These are phyloP conservation scores for Harringtonia aguacate DNA, from an alignment of 2,329 filamentous ascomycete species.

Conservation along the genomic window DNA sequence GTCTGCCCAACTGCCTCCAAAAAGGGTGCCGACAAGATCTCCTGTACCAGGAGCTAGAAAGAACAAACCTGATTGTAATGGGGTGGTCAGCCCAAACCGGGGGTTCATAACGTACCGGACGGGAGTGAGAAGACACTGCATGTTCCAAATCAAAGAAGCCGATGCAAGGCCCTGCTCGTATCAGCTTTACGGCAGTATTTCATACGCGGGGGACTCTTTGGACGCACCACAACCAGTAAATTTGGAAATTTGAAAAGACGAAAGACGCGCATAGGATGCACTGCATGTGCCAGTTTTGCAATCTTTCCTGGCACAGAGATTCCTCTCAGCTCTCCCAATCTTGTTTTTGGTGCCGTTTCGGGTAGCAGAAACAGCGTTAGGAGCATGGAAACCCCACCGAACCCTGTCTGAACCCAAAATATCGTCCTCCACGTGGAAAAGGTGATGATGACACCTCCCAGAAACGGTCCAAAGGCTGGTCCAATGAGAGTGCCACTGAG, in stretches of 20 bases:
- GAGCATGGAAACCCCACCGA: too few relatives aligned
- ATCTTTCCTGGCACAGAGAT: too few relatives aligned
- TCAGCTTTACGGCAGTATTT: too few relatives aligned
- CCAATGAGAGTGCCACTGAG: conserved; percentile 55
- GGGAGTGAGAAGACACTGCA: conserved; percentile 56
- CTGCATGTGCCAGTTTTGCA: too few relatives aligned
- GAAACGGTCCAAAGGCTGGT: conserved; percentile 50
- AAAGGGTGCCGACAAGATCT: conserved; percentile 54
- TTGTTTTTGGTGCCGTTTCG: too few relatives aligned
- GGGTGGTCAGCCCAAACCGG: conserved; percentile 51
- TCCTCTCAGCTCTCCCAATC: too few relatives aligned
- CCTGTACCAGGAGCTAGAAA: conserved; percentile 60
- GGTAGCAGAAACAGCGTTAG: too few relatives aligned
- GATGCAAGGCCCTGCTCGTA: conserved; percentile 32
- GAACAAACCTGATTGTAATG: conserved; percentile 56
- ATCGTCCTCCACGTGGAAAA: conserved; percentile 58
- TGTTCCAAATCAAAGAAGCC: conserved; percentile 57
- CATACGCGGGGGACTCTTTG: too few relatives aligned
- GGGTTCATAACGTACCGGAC: conserved; percentile 66
- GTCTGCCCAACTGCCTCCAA: conserved; percentile 61
- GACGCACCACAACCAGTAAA: conserved; percentile 39
- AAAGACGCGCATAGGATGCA: conserved; percentile 44
- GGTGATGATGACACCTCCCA: conserved; percentile 59
- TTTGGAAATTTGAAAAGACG: conserved; percentile 54
- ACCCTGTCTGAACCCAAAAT: conserved; percentile 56